Conservation (phyloP, 257 asterid genomes). For the Solanum phureja region DNA sequence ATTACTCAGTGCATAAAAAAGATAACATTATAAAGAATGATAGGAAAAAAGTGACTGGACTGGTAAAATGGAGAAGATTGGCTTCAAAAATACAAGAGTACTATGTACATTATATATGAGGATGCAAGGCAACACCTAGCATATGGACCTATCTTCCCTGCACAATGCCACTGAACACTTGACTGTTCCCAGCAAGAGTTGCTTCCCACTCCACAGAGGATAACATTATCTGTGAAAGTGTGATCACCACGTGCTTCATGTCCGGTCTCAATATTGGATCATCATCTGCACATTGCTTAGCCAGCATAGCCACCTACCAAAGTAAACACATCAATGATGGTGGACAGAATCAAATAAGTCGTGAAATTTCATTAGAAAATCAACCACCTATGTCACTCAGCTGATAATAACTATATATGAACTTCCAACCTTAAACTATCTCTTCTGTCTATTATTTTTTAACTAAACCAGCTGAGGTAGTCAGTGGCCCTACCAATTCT, state of each 20-base stretch:
- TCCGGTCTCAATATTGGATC: slow-evolving; percentile 92
- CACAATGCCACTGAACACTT: slow-evolving; percentile 92
- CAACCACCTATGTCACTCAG: background rate
- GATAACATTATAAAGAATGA: background rate
- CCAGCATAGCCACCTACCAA: slow-evolving; percentile 64
- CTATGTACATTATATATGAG: background rate
- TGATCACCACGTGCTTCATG: slow-evolving; percentile 87
- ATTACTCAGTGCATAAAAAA: background rate
- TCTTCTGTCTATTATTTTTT: background rate
- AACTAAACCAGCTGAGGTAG: background rate
- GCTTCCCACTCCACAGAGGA: slow-evolving; percentile 99
- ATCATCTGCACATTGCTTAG: slow-evolving; percentile 86
- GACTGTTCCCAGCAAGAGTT: slow-evolving; percentile 97
- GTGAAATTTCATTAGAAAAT: background rate
- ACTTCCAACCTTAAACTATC: background rate
- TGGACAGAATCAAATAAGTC: background rate
- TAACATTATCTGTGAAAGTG: slow-evolving; percentile 80
- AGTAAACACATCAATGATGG: background rate
- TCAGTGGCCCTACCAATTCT: background rate
- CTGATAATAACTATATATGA: background rate
- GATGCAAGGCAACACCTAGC: background rate
- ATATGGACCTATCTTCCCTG: slow-evolving; percentile 61
- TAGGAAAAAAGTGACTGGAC: background rate
- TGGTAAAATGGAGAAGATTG: background rate
- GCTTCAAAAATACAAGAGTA: background rate